These are phyloP conservation scores for Leccinellum luteum DNA, from an alignment of 768 basidiomycete genomes.

Conservation along the genomic window DNA sequence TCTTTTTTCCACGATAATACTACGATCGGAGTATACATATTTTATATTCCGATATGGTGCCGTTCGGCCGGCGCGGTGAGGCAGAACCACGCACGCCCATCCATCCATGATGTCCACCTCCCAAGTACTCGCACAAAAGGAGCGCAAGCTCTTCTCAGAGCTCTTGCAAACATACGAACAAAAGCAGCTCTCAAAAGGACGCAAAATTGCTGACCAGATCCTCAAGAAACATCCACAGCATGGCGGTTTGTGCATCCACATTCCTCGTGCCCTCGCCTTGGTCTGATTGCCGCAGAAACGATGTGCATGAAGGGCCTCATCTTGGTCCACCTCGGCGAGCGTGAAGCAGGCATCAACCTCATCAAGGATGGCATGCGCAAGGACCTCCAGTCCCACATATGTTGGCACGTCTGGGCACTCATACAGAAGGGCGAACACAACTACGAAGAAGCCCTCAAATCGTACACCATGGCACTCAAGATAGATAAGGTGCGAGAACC, in stretches of 20 bases:
- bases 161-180: conserved; percentile 85
- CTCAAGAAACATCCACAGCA: conserved; percentile 95
- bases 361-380: conserved; percentile 81
- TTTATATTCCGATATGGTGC: neutral
- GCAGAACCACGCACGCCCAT: neutral
- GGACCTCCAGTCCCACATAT: conserved; percentile 88
- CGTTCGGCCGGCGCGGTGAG: neutral
- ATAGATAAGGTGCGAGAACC: conserved; percentile 74
- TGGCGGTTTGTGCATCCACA: conserved; percentile 65
- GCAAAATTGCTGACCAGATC: conserved; percentile 89
- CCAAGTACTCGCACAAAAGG: conserved; percentile 67
- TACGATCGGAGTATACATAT: neutral
- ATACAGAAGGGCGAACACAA: conserved; percentile 93
- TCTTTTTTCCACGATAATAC: no score
- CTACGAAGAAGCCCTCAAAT: conserved; percentile 91
- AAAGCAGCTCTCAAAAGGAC: conserved; percentile 82
- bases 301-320: conserved; percentile 95
- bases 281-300: conserved; percentile 59
- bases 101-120: conserved; percentile 17
- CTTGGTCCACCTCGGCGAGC: conserved; percentile 72
- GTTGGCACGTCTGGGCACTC: conserved; percentile 97
- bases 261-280: neutral
- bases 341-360: conserved; percentile 78
- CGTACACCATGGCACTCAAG: conserved; percentile 83
- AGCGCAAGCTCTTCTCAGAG: conserved; percentile 82